phyloP scores from a whole-genome alignment of 2,329 filamentous ascomycete species.

The Macroventuria anomochaeta region DNA sequence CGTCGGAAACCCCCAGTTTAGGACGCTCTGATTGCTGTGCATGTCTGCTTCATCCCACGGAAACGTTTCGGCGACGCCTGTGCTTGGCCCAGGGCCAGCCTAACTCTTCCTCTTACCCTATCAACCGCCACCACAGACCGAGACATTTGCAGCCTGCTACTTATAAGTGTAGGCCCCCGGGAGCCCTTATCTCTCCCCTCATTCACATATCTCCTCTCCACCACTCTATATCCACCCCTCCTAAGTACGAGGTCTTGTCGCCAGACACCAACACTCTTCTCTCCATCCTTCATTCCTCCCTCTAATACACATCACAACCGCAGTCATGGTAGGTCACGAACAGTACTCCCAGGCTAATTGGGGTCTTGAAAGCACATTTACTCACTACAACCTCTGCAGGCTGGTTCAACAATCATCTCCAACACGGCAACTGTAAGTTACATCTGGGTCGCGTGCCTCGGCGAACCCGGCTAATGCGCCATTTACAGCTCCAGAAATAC shows the following conservation, averaged over 20 bases:
- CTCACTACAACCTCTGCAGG: constrained; percentile 36
- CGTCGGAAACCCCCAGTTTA: constrained; percentile 25
- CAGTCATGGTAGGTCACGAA: constrained; percentile 42
- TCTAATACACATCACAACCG: constrained; percentile 26
- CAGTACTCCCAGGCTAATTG: not conserved
- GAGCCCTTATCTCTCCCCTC: constrained; percentile 35
- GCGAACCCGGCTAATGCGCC: constrained; percentile 28
- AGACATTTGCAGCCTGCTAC: constrained; percentile 35
- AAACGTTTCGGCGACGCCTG: constrained; percentile 46
- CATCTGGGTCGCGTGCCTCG: constrained; percentile 25
- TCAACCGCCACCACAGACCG: constrained; percentile 44
- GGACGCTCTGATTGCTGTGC: constrained; percentile 31
- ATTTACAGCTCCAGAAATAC: constrained; percentile 83
- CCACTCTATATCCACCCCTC: constrained; percentile 26
- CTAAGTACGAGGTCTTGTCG: constrained; percentile 22
- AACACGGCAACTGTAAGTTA: constrained; percentile 57
- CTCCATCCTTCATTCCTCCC: constrained; percentile 8
- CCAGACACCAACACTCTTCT: constrained; percentile 14
- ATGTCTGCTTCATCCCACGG: constrained; percentile 49
- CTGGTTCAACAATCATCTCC: constrained; percentile 52
- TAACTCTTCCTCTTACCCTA: constrained; percentile 22
- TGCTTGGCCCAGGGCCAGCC: constrained; percentile 42
- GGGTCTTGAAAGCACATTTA: constrained; percentile 6
- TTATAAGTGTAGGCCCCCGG: constrained; percentile 39
- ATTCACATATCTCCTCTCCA: constrained; percentile 25